These are phyloP conservation scores for Vickermania ingenoplastis DNA, from an alignment of 208 protist species.

Conservation along the genomic window DNA sequence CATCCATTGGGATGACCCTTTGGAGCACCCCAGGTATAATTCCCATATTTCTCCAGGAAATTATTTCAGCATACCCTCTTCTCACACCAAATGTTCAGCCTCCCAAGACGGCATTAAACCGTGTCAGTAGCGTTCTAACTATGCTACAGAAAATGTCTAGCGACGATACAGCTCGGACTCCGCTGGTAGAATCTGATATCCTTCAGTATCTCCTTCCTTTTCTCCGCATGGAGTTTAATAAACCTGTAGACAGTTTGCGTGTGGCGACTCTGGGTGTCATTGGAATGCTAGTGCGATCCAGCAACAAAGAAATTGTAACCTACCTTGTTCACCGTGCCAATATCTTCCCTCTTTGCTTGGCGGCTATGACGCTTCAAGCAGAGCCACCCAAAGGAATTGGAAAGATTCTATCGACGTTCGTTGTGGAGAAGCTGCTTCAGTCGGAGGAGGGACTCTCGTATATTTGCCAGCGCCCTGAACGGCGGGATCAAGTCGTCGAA, in stretches of 20 bases:
- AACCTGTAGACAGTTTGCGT: slow-evolving; percentile 95
- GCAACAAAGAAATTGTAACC: slow-evolving; percentile 86
- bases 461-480: slow-evolving; percentile 94
- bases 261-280: slow-evolving; percentile 98
- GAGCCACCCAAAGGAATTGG: slow-evolving; percentile 88
- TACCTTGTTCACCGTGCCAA: slow-evolving; percentile 96
- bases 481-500: slow-evolving; percentile 92
- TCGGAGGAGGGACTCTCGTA: slow-evolving; percentile 96
- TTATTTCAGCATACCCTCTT: slow-evolving; percentile 97
- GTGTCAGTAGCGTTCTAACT: slow-evolving; percentile 97
- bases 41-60: slow-evolving; percentile 97
- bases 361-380: slow-evolving; percentile 97
- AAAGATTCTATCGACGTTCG: slow-evolving; percentile 97
- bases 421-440: slow-evolving; percentile 98
- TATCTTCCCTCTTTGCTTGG: slow-evolving; percentile 99
- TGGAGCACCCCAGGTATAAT: slow-evolving; percentile 98
- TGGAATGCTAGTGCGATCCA: slow-evolving; percentile 95
- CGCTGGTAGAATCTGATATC: slow-evolving; percentile 98
- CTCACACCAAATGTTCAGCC: slow-evolving; percentile 48
- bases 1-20: slow-evolving; percentile 92
- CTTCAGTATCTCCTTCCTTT: slow-evolving; percentile 99
- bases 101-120: slow-evolving; percentile 78
- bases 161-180: slow-evolving; percentile 92
- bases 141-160: slow-evolving; percentile 98
- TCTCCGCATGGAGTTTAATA: slow-evolving; percentile 90